Conservation (phyloP, 2,329 filamentous ascomycete genomes). For the Penicillium brevicompactum region DNA sequence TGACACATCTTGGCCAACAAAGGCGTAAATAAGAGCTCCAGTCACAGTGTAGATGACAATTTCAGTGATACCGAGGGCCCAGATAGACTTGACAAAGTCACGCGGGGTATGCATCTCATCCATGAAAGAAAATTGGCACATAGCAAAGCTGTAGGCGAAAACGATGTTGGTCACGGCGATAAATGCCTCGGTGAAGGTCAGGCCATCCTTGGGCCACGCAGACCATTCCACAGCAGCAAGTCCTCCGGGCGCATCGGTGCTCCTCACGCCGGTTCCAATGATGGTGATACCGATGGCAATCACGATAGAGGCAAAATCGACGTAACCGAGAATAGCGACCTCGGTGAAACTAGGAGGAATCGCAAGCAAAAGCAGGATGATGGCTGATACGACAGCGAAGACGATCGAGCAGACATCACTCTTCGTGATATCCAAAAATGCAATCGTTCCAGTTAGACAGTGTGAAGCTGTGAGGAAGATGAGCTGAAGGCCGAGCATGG, state of each 20-base stretch:
- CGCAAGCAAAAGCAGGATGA: slow-evolving; percentile 30
- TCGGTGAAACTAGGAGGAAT: slow-evolving; percentile 37
- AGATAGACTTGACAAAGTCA: slow-evolving; percentile 43
- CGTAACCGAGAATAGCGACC: slow-evolving; percentile 38
- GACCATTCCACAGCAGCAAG: slow-evolving; percentile 30
- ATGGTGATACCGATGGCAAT: slow-evolving; percentile 37
- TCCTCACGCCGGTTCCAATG: slow-evolving; percentile 33
- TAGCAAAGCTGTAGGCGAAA: slow-evolving; percentile 48
- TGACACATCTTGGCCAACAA: slow-evolving; percentile 32
- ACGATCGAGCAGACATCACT: slow-evolving; percentile 41
- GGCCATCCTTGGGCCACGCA: slow-evolving; percentile 24
- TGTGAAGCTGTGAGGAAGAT: slow-evolving; percentile 48
- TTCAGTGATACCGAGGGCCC: slow-evolving; percentile 36
- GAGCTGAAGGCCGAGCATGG: slow-evolving; percentile 46
- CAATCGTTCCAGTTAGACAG: slow-evolving; percentile 50
- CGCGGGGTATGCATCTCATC: slow-evolving; percentile 38
- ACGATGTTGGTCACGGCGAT: slow-evolving; percentile 37
- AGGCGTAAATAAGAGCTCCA: slow-evolving; percentile 33
- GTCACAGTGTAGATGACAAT: slow-evolving; percentile 37
- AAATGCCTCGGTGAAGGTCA: slow-evolving; percentile 33
- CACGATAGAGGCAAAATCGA: slow-evolving; percentile 37
- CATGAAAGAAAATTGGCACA: slow-evolving; percentile 40
- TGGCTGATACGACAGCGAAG: slow-evolving; percentile 46
- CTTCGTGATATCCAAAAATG: slow-evolving; percentile 44
- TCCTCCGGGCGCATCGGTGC: slow-evolving; percentile 23